These are phyloP conservation scores for Solanum acaule DNA, from an alignment of 257 asterid species.

Conservation along the genomic window DNA sequence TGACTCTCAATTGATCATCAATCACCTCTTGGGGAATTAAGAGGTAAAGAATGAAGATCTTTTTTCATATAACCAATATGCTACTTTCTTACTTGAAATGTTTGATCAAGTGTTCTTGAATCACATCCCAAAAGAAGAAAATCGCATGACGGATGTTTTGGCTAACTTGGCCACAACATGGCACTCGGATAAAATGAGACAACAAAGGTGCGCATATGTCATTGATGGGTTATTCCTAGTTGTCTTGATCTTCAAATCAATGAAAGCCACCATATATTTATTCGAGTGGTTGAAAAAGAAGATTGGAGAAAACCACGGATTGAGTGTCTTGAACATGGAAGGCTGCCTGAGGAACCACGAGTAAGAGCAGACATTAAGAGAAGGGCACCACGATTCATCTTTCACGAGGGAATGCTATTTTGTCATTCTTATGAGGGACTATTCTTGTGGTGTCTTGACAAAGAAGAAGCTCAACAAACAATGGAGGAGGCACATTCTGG, in stretches of 20 bases:
- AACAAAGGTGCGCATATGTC: background rate
- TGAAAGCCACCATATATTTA: background rate
- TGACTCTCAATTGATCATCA: background rate
- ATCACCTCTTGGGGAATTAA: background rate
- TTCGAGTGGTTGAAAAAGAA: background rate
- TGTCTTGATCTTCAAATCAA: background rate
- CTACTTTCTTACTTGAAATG: background rate
- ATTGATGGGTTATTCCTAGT: background rate
- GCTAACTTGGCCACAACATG: background rate
- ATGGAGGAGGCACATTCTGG: too few relatives aligned
- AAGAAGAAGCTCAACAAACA: too few relatives aligned
- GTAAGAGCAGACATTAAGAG: too few relatives aligned
- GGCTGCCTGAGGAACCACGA: background rate
- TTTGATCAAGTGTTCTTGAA: background rate
- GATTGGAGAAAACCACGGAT: background rate
- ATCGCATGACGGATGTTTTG: background rate
- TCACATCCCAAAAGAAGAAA: background rate
- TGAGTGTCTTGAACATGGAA: background rate
- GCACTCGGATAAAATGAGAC: background rate
- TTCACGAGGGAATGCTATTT: too few relatives aligned
- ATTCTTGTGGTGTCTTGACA: too few relatives aligned
- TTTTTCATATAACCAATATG: background rate
- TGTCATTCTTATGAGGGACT: too few relatives aligned
- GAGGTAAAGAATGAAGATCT: background rate
- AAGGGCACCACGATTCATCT: too few relatives aligned